Conservation (phyloP, 805 yeast genomes). For the Yarrowia porcina region DNA sequence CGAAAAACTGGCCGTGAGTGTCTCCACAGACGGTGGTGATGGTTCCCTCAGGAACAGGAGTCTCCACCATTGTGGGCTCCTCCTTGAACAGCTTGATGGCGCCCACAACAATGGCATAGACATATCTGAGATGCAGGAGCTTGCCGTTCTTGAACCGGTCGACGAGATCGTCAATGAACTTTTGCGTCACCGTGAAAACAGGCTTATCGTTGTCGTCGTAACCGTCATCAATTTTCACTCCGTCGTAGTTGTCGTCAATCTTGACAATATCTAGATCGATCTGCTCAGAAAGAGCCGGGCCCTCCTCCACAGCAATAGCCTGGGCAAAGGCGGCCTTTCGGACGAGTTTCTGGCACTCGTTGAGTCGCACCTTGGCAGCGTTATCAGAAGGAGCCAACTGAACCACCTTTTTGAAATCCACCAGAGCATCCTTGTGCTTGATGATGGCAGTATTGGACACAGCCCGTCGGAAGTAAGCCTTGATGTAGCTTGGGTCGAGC, state of each 20-base stretch:
- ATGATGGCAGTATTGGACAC: conserved; percentile 72
- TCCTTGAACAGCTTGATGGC: conserved; percentile 59
- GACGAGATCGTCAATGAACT: conserved; percentile 64
- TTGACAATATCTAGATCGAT: conserved; percentile 38
- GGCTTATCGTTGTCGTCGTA: conserved; percentile 38
- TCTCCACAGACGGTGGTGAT: conserved; percentile 91
- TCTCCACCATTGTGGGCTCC: conserved; percentile 76
- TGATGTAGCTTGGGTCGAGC: conserved; percentile 62
- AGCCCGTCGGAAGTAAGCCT: conserved; percentile 86
- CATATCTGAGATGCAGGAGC: conserved; percentile 73
- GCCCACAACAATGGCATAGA: conserved; percentile 73
- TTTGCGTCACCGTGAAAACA: conserved; percentile 46
- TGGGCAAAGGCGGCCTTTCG: conserved; percentile 75
- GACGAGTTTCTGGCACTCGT: conserved; percentile 60
- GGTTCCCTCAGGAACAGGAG: conserved; percentile 42
- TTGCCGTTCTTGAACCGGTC: conserved; percentile 70
- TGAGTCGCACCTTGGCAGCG: conserved; percentile 59
- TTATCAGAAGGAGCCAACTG: conserved; percentile 63
- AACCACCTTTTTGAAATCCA: conserved; percentile 64
- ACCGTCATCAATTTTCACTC: conserved; percentile 50
- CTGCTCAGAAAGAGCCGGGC: conserved; percentile 46
- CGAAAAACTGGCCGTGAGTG: conserved; percentile 95
- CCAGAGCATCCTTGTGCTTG: conserved; percentile 68
- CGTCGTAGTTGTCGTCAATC: conserved; percentile 56
- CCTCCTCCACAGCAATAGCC: conserved; percentile 77